phyloP scores from a whole-genome alignment of 1,284 basidiomycete genomes.

The Moniliophthora roreri region DNA sequence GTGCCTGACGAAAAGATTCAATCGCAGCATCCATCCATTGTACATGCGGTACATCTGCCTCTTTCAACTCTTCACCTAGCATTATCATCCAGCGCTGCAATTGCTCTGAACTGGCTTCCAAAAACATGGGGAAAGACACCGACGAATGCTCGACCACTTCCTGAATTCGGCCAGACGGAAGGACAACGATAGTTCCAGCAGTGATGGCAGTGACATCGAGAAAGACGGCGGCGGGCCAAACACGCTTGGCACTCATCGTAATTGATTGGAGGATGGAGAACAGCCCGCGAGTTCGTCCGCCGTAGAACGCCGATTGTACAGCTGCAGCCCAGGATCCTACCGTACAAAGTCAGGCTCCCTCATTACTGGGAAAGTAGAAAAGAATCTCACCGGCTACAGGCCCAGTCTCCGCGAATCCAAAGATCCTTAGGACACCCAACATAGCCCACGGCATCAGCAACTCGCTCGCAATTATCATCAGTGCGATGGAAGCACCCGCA shows the following conservation, averaged over 20 bases:
- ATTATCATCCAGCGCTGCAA: not conserved
- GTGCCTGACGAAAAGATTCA: not conserved
- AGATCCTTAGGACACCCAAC: not conserved
- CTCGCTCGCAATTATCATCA: not conserved
- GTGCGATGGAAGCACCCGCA: not conserved
- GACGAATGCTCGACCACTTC: not conserved
- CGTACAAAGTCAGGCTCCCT: not conserved
- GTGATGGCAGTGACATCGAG: not conserved
- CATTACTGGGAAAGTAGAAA: not conserved
- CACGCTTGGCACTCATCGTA: slow-evolving; percentile 7
- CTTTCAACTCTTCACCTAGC: not conserved
- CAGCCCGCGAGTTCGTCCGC: slow-evolving; percentile 2
- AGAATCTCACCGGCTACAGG: not conserved
- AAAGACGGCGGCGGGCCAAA: slow-evolving; percentile 6
- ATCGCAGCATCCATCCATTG: slow-evolving; percentile 1
- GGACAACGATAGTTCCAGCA: not conserved
- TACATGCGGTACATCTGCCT: not conserved
- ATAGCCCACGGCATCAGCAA: not conserved
- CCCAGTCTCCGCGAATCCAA: not conserved
- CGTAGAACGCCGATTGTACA: slow-evolving; percentile 6
- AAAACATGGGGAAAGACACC: not conserved
- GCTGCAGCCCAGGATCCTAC: slow-evolving; percentile 9
- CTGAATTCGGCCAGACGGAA: not conserved
- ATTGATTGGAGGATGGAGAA: slow-evolving; percentile 9
- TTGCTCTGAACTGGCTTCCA: not conserved